Evolutionary conservation across 2,329 filamentous ascomycete genomes (phyloP), one percentile per base, ranked within the genome.

Genomic region (Exophiala sp.): DNA sequence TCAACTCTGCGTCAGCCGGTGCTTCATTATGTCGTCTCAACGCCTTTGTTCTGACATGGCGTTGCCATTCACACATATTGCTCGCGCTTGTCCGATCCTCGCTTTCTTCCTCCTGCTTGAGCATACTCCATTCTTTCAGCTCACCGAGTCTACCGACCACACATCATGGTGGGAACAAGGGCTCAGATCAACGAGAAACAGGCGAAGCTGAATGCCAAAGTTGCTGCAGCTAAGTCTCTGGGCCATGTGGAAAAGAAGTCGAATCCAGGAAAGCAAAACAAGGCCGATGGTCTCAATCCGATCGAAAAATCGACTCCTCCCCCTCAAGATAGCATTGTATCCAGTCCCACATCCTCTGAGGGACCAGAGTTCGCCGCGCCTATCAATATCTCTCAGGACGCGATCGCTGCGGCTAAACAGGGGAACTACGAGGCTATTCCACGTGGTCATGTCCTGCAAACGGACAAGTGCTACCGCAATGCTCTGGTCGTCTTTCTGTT

Each of bases 391-490:
- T 14, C 49, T 3, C 8, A 11, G 6, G 38, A 34, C 3, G 44
- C 55, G 10, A 49, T 48, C 3, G 38, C 14, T 12, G 55, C 47
- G 11, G 38, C 42, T 20, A 42, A 38, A 21, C 34, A 38, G 8
- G 14, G n/a, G 5, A 8, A 16, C 7, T 11, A 43, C 8, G 14
- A 14, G 24, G 6, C 35, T 12, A 20, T n/a, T 20, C 35, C 43
- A 2, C 21, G 21, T 29, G 43, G 49, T 8, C 47, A 52, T 36
- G 16, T 8, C 7, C 16, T 18, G 16, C 16, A 18, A 47, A 48
- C 41, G 11, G 8, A 36, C 7, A n/a, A 21, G 9, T 61, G 58
- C 46, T 61, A 58, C 39, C 52, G 55, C 29, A 61, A 61, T 47
- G 32, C 50, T 16, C 3, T 46, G 2, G n/a, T 61, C 3, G 34